These are phyloP conservation scores for Penium margaritaceum DNA, from an alignment of 139 green algal species.

Conservation along the genomic window DNA sequence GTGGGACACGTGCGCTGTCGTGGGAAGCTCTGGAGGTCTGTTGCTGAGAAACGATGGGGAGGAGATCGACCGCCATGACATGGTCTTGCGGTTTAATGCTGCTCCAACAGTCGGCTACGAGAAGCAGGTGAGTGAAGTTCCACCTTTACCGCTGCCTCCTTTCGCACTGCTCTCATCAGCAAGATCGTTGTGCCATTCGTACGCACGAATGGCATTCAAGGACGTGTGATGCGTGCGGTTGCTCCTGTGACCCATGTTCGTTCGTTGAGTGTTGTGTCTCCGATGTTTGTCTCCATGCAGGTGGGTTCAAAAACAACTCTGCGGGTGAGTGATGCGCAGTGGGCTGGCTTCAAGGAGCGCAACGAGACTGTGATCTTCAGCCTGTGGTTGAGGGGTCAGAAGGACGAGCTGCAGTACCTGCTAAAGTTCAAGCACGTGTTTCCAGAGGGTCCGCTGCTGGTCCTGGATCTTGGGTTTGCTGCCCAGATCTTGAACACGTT, in stretches of 20 bases:
- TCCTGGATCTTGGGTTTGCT: conserved; percentile 11
- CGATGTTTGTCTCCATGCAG: conserved; percentile 14
- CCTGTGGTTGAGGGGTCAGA: conserved; percentile 7
- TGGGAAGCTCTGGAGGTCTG: conserved; percentile 48
- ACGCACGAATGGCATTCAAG: too few relatives aligned
- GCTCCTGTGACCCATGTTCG: too few relatives aligned
- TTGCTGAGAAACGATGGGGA: conserved; percentile 25
- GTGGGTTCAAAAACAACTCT: conserved; percentile 13
- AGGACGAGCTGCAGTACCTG: conserved; percentile 17
- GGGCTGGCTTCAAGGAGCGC: conserved; percentile 23
- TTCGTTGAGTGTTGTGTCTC: too few relatives aligned
- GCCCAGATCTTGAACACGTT: conserved; percentile 15
- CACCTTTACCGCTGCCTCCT: not conserved
- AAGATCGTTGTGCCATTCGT: too few relatives aligned
- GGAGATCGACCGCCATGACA: conserved; percentile 50
- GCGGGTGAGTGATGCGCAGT: conserved; percentile 10
- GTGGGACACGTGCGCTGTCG: conserved; percentile 44
- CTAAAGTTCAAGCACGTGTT: conserved; percentile 30
- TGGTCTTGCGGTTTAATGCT: conserved; percentile 48
- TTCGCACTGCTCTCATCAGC: too few relatives aligned
- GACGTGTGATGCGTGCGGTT: too few relatives aligned
- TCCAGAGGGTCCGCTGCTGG: not conserved
- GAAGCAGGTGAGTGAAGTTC: conserved; percentile 24
- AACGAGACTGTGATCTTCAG: conserved; percentile 31
- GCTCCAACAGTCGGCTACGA: conserved; percentile 46